Evolutionary conservation across 2,329 filamentous ascomycete genomes (phyloP), one percentile per base, ranked within the genome.

Genomic region (Arthrobotrys pseudoclavata): DNA sequence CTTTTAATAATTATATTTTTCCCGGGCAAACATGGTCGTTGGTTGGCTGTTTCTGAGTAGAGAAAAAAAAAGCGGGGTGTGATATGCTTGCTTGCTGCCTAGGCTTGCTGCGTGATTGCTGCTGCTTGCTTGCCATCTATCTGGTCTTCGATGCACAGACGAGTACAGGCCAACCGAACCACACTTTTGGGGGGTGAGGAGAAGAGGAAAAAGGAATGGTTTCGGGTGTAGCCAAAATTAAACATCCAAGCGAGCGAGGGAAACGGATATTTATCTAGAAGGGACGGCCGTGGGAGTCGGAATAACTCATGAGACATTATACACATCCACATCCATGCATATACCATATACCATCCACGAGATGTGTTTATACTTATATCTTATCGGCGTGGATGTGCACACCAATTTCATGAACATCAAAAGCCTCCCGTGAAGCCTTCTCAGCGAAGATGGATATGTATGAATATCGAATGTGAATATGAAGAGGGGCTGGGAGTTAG

Each of bases 231-330:
- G 67, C 68, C 68, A 71, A 71, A 69, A 61, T 61, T 62, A 57
- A 63, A 72, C 48, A 76, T 52, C 67, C 74, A 77, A 77, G 67
- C 74, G 74, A 77, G 74, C 74, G 74, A 77, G 61, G 64, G 61
- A 77, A 69, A 77, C 74, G 67, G 67, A 71, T 71, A 71, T 77
- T 77, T 77, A 77, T 68, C 74, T 67, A 77, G 74, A 77, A 67
- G 61, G 37, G 52, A 50, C 66, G 26, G 24, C 37, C 18, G 42
- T 40, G 37, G 37, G 37, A 40, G 31, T 60, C 72, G 72, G 72
- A 76, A 69, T 67, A 76, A 61, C 71, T 60, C 55, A 53, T 53
- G 50, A 57, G 52, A 57, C 52, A 57, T 57, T 45, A 18, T 20
- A 45, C 42, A 45, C 31, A 42, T 47, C 40, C 40, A 45, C 40